phyloP scores from a whole-genome alignment of 2,329 filamentous ascomycete genomes.

The Cyclaneusma minus region DNA sequence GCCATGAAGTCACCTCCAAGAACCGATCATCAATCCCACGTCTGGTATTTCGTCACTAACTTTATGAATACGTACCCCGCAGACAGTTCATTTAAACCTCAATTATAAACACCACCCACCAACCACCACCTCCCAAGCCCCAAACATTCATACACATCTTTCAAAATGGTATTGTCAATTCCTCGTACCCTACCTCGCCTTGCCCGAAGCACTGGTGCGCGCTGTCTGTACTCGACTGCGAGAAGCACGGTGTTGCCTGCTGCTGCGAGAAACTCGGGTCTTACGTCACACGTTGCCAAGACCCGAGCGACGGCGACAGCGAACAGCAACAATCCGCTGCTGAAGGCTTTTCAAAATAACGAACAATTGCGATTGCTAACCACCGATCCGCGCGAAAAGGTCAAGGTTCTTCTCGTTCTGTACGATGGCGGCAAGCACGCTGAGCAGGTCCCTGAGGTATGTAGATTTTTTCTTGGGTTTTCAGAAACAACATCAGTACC shows the following conservation, averaged over 20 bases:
- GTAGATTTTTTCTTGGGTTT: too few species aligned
- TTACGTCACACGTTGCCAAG: slow-evolving; percentile 5
- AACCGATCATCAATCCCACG: too few species aligned
- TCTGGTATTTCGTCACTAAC: too few species aligned
- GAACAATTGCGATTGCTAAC: slow-evolving; percentile 18
- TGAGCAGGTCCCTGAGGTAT: too few species aligned
- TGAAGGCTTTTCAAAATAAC: not conserved
- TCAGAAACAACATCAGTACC: slow-evolving; percentile 31
- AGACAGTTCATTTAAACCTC: too few species aligned
- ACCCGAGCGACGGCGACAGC: slow-evolving; percentile 1
- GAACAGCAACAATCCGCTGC: slow-evolving; percentile 1
- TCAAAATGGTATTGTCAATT: slow-evolving; percentile 32
- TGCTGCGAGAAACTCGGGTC: slow-evolving; percentile 10
- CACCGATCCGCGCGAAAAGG: slow-evolving; percentile 34
- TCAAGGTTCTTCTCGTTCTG: slow-evolving; percentile 86
- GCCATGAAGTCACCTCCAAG: too few species aligned
- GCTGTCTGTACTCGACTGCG: slow-evolving; percentile 7
- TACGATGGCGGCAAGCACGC: slow-evolving; percentile 89
- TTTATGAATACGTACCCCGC: too few species aligned
- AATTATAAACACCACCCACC: too few species aligned
- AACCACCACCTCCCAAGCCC: not conserved
- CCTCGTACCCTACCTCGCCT: slow-evolving; percentile 15
- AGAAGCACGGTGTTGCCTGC: slow-evolving; percentile 7
- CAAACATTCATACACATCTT: slow-evolving; percentile 3
- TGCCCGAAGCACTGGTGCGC: slow-evolving; percentile 6